Conservation (phyloP, 2,329 filamentous ascomycete genomes). For the Metarhizium robertsii region DNA sequence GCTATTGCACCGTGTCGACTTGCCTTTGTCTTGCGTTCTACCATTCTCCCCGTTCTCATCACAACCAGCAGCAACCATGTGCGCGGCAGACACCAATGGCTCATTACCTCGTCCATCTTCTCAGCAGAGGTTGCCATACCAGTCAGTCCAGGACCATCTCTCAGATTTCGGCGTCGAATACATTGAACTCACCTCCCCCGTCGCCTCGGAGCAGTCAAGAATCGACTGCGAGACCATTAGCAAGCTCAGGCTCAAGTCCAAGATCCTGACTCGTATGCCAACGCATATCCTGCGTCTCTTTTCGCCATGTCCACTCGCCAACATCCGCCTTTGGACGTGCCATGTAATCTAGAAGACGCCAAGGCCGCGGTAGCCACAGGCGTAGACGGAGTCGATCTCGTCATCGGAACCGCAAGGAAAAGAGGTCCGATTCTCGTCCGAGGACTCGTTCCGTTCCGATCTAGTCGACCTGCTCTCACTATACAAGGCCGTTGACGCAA, state of each 20-base stretch:
- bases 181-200: conserved; percentile 74
- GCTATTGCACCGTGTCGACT: background rate
- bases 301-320: background rate
- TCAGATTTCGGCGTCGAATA: conserved; percentile 15
- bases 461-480: conserved; percentile 65
- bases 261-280: conserved; percentile 16
- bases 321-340: conserved; percentile 9
- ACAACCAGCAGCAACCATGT: background rate
- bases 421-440: conserved; percentile 43
- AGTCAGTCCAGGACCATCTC: conserved; percentile 9
- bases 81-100: background rate
- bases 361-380: conserved; percentile 73
- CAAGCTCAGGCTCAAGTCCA: conserved; percentile 74
- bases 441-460: conserved; percentile 81
- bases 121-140: conserved; percentile 4
- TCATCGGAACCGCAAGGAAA: conserved; percentile 43
- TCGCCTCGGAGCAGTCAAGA: conserved; percentile 76
- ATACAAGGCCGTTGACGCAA: conserved; percentile 73
- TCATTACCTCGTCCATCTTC: background rate
- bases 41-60: background rate
- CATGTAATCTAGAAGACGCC: conserved; percentile 34
- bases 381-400: conserved; percentile 42
- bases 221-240: conserved; percentile 84
- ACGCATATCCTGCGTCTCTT: too few species aligned
- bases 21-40: too few species aligned